Evolutionary conservation across 179 eudicot genomes (phyloP), one percentile per base, ranked within the genome.

Genomic region (Camellia oleifera): DNA sequence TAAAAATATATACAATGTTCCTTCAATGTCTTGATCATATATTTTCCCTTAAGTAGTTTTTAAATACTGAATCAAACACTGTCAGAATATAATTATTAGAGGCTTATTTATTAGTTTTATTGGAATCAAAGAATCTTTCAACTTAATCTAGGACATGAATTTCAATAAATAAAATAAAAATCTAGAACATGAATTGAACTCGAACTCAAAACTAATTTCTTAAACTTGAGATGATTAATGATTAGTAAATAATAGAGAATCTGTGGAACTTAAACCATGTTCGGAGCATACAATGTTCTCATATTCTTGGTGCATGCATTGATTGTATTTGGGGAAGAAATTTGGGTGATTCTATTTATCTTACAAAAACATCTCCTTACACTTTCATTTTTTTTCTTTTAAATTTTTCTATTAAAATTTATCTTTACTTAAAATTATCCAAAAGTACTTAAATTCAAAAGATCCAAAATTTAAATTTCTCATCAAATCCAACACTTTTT

Each of bases 191-290:
- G 14, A 20, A 7, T 8, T 18, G 4, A 11, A 26, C 4, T 61
- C 65, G 4, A 61, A 61, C 4, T 61, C 65, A 15, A 23, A 54
- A 23, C 9, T 62, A 17, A n/a, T 62, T 62, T 62, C 26, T 17
- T 5, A 5, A 62, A 62, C 26, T 62, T 57, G 7, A 48, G 52
- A 48, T 48, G 52, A 48, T 57, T 57, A 2, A n/a, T n/a, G 20
- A 32, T 32, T 32, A 48, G 46, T 1, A 7, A 44, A 3, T 11
- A 23, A 20, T 5, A 23, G 4, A 72, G 60, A 52, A 54, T 69
- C 72, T 69, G n/a, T 44, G 75, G 75, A 23, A 0, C 56, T 10
- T 17, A 8, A 72, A 72, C 60, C 75, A 72, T 23, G 75, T 72
- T 72, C 61, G 17, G 42, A 32, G 4, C 3, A 42, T 13, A 42